phyloP scores from a whole-genome alignment of 106 monocot genomes.

The Xerophyta viscosa region DNA sequence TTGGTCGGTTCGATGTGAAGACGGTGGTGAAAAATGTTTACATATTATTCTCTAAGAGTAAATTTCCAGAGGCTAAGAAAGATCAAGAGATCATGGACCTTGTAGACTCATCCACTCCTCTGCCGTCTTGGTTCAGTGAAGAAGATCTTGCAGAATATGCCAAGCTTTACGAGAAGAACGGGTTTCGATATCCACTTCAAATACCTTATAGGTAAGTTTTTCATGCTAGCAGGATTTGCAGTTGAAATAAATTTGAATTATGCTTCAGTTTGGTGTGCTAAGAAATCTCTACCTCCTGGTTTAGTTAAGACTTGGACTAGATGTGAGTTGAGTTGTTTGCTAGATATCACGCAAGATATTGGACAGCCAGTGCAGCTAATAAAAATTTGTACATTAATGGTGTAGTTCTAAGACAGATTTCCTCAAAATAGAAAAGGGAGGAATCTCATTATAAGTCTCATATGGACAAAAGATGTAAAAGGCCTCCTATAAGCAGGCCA shows the following conservation, averaged over 20 bases:
- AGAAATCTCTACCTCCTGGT: too few species aligned
- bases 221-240: background rate
- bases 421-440: too few species aligned
- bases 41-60: conserved; percentile 28
- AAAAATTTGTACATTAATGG: too few species aligned
- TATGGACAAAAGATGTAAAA: too few species aligned
- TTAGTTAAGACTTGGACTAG: too few species aligned
- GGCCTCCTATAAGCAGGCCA: too few species aligned
- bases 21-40: conserved; percentile 28
- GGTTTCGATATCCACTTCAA: conserved; percentile 20
- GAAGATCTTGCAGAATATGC: conserved; percentile 26
- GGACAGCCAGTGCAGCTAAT: too few species aligned
- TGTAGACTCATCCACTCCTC: conserved; percentile 21
- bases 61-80: conserved; percentile 19
- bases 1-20: conserved; percentile 28
- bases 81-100: conserved; percentile 38
- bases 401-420: too few species aligned
- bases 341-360: too few species aligned
- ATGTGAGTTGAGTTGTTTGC: too few species aligned
- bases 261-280: too few species aligned
- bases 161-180: conserved; percentile 20
- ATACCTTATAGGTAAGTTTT: conserved; percentile 17
- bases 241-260: background rate
- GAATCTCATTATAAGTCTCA: too few species aligned
- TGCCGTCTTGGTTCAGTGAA: conserved; percentile 25